Conservation (phyloP, 169 alveolate species). For the Eimeria sp. region DNA sequence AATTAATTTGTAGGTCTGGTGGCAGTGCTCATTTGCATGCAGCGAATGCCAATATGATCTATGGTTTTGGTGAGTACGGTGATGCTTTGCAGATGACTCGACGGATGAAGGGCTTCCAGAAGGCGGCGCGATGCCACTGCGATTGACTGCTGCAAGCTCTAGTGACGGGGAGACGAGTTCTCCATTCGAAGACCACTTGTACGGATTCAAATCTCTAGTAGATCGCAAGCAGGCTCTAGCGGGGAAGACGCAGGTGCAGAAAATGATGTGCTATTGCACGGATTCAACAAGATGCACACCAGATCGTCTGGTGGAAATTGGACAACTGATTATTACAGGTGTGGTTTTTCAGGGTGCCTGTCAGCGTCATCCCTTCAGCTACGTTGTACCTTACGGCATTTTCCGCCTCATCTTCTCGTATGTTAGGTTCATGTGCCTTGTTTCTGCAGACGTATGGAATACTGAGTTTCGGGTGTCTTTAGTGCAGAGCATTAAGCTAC, state of each 20-base stretch:
- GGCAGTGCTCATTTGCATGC: background rate
- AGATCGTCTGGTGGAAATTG: conserved; percentile 46
- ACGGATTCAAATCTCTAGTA: conserved; percentile 31
- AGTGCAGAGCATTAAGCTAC: conserved; percentile 13
- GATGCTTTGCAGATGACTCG: background rate
- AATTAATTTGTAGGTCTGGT: background rate
- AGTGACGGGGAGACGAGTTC: background rate
- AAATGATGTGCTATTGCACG: conserved; percentile 70
- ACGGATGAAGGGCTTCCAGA: conserved; percentile 19
- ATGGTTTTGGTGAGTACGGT: background rate
- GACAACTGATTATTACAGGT: conserved; percentile 54
- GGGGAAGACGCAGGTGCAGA: background rate
- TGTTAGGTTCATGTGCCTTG: background rate
- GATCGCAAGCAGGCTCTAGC: conserved; percentile 14
- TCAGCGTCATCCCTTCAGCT: background rate
- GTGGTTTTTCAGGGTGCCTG: background rate
- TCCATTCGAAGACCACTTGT: background rate
- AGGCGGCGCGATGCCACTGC: conserved; percentile 37
- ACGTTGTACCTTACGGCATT: background rate
- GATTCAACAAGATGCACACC: conserved; percentile 50
- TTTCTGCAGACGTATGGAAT: conserved; percentile 60
- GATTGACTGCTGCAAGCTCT: background rate
- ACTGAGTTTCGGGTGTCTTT: conserved; percentile 22
- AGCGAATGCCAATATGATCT: background rate
- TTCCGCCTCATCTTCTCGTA: background rate